Evolutionary conservation across 2,329 filamentous ascomycete species (phyloP).

Genomic region (Cordyceps tenuipes): DNA sequence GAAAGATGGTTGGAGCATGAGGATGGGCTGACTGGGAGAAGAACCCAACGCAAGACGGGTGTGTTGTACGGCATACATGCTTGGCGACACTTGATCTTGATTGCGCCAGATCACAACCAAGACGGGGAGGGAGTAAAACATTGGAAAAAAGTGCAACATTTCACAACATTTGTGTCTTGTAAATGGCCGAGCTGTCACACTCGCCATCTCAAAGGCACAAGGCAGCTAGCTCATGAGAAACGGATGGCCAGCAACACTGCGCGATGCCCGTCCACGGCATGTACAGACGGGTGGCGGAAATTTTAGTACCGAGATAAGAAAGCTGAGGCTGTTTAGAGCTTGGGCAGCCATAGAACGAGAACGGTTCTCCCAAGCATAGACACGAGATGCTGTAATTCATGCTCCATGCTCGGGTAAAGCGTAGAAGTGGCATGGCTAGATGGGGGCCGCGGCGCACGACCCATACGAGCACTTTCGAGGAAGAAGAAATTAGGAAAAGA

Average conservation of each 20-base stretch:
- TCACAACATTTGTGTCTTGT: neutral
- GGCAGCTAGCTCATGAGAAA: neutral
- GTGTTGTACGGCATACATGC: neutral
- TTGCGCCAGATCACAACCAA: neutral
- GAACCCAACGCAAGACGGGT: neutral
- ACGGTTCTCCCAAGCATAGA: neutral
- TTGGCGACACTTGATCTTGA: neutral
- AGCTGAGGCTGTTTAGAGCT: neutral
- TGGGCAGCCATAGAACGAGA: neutral
- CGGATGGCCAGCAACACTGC: neutral
- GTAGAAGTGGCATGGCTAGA: neutral
- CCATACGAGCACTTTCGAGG: neutral
- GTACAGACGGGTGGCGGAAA: neutral
- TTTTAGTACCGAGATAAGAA: neutral
- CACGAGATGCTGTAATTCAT: neutral
- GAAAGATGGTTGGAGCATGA: neutral
- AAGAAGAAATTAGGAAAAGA: neutral
- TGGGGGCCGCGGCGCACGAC: neutral
- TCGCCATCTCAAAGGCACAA: neutral
- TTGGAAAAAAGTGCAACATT: neutral
- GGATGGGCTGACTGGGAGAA: neutral
- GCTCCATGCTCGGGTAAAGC: neutral
- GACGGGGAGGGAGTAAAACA: neutral
- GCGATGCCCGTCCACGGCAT: neutral
- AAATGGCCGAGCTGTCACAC: neutral